Conservation (phyloP, 2,329 filamentous ascomycete genomes). For the Geosmithia flava region DNA sequence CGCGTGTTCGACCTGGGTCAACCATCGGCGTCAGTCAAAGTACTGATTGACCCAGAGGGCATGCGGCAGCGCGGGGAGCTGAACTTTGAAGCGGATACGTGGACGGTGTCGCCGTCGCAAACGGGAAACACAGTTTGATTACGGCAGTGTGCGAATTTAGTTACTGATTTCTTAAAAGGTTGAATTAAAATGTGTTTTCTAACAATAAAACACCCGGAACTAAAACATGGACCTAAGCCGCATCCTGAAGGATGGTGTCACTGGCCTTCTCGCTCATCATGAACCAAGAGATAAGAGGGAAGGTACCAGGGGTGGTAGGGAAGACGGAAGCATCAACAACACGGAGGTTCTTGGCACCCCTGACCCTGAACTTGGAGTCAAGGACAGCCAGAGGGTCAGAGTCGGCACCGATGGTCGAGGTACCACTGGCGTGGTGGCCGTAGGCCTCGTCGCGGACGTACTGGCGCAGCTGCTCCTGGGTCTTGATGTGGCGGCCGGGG, state of each 20-base stretch:
- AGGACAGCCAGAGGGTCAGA: conserved; percentile 39
- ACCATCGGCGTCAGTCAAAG: conserved; percentile 11
- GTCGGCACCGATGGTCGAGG: conserved; percentile 40
- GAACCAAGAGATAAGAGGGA: conserved; percentile 34
- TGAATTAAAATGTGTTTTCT: too few species aligned
- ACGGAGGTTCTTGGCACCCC: conserved; percentile 37
- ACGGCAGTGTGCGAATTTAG: too few species aligned
- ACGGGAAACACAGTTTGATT: neutral
- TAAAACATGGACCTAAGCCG: too few species aligned
- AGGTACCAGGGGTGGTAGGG: conserved; percentile 35
- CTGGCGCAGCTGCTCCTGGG: conserved; percentile 1
- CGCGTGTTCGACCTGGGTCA: conserved; percentile 23
- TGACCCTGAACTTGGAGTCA: conserved; percentile 41
- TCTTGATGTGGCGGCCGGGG: conserved; percentile 16
- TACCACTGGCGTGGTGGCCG: conserved; percentile 45
- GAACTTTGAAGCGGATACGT: conserved; percentile 4
- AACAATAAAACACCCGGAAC: too few species aligned
- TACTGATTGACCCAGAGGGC: conserved; percentile 25
- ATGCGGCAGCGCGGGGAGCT: conserved; percentile 10
- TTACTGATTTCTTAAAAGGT: too few species aligned
- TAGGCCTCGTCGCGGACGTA: conserved; percentile 27
- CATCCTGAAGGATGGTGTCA: conserved; percentile 2
- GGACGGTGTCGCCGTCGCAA: neutral
- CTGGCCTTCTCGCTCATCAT: conserved; percentile 45
- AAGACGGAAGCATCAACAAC: conserved; percentile 50